A percentile compares a stretch with the other conserved stretches of the same genome.
Evolutionary conservation across 1,284 basidiomycete species (phyloP).

Genomic region (Cutaneotrichosporon cyanovorans): DNA sequence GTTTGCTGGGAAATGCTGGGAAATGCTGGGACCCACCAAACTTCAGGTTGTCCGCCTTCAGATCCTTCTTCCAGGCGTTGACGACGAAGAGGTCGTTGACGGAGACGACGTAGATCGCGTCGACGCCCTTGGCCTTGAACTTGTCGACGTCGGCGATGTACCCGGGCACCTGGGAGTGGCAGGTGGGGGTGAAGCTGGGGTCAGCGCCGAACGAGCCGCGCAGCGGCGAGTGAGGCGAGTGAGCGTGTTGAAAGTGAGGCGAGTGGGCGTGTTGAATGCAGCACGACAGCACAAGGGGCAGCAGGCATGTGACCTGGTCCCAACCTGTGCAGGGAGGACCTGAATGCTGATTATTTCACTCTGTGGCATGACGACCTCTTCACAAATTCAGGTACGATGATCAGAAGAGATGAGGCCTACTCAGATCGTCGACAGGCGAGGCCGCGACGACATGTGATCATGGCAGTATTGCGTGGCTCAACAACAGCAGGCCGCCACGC

Average conservation of each 20-base stretch:
- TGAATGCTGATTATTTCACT: too few species aligned
- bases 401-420: too few species aligned
- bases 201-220: not conserved
- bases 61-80: constrained; percentile 61
- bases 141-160: constrained; percentile 58
- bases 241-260: not conserved
- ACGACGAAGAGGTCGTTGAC: constrained; percentile 62
- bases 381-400: too few species aligned
- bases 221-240: not conserved
- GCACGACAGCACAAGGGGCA: not conserved
- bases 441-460: too few species aligned
- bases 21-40: constrained; percentile 32
- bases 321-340: too few species aligned
- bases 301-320: too few species aligned
- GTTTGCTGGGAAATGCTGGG: not conserved
- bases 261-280: constrained; percentile 19
- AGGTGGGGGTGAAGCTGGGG: constrained; percentile 54
- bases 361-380: too few species aligned
- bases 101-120: constrained; percentile 59
- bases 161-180: constrained; percentile 55
- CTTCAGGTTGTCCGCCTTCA: constrained; percentile 46
- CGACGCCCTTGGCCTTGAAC: constrained; percentile 63
- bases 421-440: too few species aligned
- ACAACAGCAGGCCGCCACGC: too few species aligned
- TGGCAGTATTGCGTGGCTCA: too few species aligned